Percentiles rank a stretch among this genome's conserved stretches.
Conservation (phyloP, 2,329 filamentous ascomycete species). For the Aspergillus novofumigatus region DNA sequence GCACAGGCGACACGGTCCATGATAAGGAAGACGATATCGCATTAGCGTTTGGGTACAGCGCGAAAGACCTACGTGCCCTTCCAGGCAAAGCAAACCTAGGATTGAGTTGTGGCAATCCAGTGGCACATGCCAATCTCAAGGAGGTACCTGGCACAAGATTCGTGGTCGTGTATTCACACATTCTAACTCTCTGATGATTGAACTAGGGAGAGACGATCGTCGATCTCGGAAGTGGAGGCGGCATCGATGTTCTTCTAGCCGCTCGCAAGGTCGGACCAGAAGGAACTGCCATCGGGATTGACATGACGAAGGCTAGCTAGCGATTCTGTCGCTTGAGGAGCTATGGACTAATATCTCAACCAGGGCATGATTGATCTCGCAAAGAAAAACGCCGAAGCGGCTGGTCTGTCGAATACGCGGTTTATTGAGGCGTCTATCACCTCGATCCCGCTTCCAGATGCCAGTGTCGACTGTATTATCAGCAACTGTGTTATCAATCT, state of each 20-base stretch:
- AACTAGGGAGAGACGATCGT: slow-evolving; percentile 53
- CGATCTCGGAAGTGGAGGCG: slow-evolving; percentile 55
- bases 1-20: no score
- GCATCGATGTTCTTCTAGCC: slow-evolving; percentile 57
- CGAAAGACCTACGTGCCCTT: slow-evolving; percentile 46
- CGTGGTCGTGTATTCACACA: no score
- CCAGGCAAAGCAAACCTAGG: slow-evolving; percentile 50
- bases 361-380: slow-evolving; percentile 56
- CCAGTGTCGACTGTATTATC: slow-evolving; percentile 55
- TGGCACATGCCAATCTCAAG: slow-evolving; percentile 46
- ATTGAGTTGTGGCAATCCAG: slow-evolving; percentile 52
- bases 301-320: slow-evolving; percentile 56
- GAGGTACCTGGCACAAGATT: slow-evolving; percentile 29
- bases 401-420: slow-evolving; percentile 41
- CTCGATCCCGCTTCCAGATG: slow-evolving; percentile 41
- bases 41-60: slow-evolving; percentile 49
- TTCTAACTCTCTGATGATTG: no score
- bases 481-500: slow-evolving; percentile 63
- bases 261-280: slow-evolving; percentile 45
- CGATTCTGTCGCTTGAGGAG: background rate
- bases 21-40: no score
- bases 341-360: background rate
- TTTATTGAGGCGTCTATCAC: slow-evolving; percentile 54
- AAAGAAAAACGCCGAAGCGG: slow-evolving; percentile 41
- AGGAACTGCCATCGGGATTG: slow-evolving; percentile 53